A percentile compares a stretch with the other conserved stretches of the same genome.
phyloP scores from a whole-genome alignment of 108 stramenopile species.

The Nitzschia inconspicua region DNA sequence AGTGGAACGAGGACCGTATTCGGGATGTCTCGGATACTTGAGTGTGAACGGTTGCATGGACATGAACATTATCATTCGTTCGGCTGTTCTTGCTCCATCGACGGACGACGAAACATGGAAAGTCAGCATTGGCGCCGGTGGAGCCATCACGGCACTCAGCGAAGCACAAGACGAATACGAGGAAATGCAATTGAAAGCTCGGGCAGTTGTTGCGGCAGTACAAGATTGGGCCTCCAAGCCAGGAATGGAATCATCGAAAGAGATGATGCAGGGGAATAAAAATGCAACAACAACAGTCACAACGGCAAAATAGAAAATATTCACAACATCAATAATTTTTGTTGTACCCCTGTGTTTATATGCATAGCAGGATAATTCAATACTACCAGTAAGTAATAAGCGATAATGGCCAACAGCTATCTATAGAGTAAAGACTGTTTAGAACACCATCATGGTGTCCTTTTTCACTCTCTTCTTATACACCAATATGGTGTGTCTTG shows the following conservation, averaged over 20 bases:
- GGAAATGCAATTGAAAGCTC: constrained; percentile 91
- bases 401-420: too few species aligned
- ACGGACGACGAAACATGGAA: constrained; percentile 36
- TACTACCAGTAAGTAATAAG: too few species aligned
- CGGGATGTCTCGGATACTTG: constrained; percentile 90
- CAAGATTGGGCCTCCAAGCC: constrained; percentile 66
- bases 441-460: too few species aligned
- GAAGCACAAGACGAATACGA: constrained; percentile 88
- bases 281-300: too few species aligned
- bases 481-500: constrained; percentile 52
- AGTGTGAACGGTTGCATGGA: constrained; percentile 81
- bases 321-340: too few species aligned
- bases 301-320: too few species aligned
- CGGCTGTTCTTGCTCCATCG: constrained; percentile 77
- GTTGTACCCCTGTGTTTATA: too few species aligned
- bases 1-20: constrained; percentile 84
- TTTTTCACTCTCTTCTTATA: too few species aligned
- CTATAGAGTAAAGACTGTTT: too few species aligned
- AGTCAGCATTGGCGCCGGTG: constrained; percentile 89
- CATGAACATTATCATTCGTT: constrained; percentile 95
- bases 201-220: constrained; percentile 64
- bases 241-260: too few species aligned
- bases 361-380: too few species aligned
- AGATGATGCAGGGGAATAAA: too few species aligned
- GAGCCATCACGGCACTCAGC: constrained; percentile 93